These are phyloP conservation scores for Niebla homalea DNA, from an alignment of 495 filamentous ascomycete species.

Conservation along the genomic window DNA sequence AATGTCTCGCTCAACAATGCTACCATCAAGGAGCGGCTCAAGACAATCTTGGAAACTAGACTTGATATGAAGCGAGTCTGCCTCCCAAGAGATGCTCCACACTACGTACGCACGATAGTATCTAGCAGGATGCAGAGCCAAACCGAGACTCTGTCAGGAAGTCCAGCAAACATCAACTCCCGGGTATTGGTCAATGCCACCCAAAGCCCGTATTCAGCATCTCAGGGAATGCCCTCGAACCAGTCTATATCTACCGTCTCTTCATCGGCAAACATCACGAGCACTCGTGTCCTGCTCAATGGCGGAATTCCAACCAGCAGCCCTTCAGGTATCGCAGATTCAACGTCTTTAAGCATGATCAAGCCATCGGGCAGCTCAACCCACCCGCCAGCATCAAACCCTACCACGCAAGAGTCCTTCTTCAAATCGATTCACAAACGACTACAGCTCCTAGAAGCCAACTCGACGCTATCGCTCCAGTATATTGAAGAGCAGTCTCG, in stretches of 20 bases:
- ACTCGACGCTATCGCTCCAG: slow-evolving; percentile 81
- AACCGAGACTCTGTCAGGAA: not conserved
- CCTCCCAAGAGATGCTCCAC: no score
- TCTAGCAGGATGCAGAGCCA: not conserved
- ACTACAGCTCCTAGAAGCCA: slow-evolving; percentile 77
- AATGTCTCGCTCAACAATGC: no score
- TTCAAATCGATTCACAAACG: slow-evolving; percentile 95
- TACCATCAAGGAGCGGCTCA: no score
- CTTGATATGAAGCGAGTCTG: no score
- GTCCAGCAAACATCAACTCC: not conserved
- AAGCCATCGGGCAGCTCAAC: slow-evolving; percentile 33
- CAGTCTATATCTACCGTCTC: no score
- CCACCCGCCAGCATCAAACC: slow-evolving; percentile 48
- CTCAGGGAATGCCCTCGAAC: no score
- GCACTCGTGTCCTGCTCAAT: no score
- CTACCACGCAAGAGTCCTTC: slow-evolving; percentile 89
- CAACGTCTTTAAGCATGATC: slow-evolving; percentile 24
- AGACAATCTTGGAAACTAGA: no score
- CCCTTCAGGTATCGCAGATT: slow-evolving; percentile 1
- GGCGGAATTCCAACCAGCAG: no score
- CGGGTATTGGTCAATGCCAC: not conserved
- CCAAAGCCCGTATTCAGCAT: no score
- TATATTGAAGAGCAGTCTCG: slow-evolving; percentile 95
- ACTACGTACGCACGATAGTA: no score
- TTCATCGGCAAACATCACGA: no score